Percentiles rank a stretch among this genome's conserved stretches.
Evolutionary conservation across 192 early-diverging fungal species (phyloP).

Genomic region (Linderina pennispora): DNA sequence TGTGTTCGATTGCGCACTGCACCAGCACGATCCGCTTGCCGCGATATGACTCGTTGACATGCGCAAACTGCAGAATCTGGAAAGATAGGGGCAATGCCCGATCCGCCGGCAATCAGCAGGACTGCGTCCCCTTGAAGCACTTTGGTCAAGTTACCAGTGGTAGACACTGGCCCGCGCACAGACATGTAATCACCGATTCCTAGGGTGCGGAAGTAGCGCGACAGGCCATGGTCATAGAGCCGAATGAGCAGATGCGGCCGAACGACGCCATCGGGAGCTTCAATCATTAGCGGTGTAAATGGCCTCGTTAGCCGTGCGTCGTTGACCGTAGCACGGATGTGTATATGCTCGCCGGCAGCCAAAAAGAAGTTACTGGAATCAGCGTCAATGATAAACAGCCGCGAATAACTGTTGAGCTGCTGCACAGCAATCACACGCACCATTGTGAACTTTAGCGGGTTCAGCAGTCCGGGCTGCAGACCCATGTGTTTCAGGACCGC

Average conservation of each 20-base stretch:
- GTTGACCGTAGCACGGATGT: constrained; percentile 7
- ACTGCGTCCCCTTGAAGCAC: constrained; percentile 2
- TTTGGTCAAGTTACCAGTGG: constrained; percentile 11
- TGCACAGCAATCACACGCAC: constrained; percentile 11
- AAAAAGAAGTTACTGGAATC: constrained; percentile 15
- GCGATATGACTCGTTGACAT: constrained; percentile 11
- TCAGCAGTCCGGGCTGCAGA: constrained; percentile 6
- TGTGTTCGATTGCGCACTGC: constrained; percentile 16
- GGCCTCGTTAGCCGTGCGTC: constrained; percentile 10
- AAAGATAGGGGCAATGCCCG: constrained; percentile 37
- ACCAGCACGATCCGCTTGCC: constrained; percentile 9
- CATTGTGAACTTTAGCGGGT: constrained; percentile 18
- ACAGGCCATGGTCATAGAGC: constrained; percentile 16
- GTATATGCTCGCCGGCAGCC: constrained; percentile 28
- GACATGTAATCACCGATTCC: not conserved
- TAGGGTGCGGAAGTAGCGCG: constrained; percentile 3
- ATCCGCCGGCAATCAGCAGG: constrained; percentile 27
- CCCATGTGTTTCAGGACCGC: constrained; percentile 1
- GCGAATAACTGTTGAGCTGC: not conserved
- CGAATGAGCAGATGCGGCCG: constrained; percentile 32
- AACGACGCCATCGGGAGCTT: constrained; percentile 15
- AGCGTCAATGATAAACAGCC: constrained; percentile 33
- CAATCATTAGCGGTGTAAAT: constrained; percentile 34
- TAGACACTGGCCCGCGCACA: constrained; percentile 20
- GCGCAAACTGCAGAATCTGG: constrained; percentile 30